phyloP scores from a whole-genome alignment of 78 protist genomes.

The Creolimax fragrantissima region DNA sequence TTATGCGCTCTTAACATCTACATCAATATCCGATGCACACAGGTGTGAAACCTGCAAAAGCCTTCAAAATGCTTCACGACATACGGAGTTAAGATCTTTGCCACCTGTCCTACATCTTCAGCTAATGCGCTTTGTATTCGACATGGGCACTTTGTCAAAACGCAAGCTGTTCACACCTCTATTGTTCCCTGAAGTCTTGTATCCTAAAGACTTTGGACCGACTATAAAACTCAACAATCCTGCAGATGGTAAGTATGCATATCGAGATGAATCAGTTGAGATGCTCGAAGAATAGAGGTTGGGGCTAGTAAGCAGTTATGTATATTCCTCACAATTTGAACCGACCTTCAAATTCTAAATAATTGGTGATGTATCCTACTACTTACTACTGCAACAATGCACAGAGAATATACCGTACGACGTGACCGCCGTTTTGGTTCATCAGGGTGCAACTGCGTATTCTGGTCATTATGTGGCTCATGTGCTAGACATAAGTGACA shows the following conservation, averaged over 20 bases:
- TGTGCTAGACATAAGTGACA: neutral
- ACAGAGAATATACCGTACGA: neutral
- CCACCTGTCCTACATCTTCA: neutral
- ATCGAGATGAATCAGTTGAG: neutral
- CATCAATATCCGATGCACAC: too few species aligned
- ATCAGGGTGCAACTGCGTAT: neutral
- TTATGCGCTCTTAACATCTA: too few species aligned
- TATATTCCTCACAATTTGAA: neutral
- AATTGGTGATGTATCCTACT: neutral
- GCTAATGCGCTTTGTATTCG: neutral
- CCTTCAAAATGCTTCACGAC: neutral
- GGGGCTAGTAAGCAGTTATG: neutral
- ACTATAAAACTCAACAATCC: neutral
- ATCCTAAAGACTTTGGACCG: neutral
- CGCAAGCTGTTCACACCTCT: neutral
- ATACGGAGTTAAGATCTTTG: neutral
- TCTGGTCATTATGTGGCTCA: neutral
- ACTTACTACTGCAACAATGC: neutral
- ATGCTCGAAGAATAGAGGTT: neutral
- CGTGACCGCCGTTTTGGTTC: neutral
- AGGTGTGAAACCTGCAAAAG: neutral
- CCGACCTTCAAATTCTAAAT: neutral
- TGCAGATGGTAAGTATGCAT: neutral
- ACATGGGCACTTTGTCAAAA: neutral
- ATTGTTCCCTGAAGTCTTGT: neutral